Evolutionary conservation across 257 asterid genomes (phyloP).

Genomic region (Primulina huaijiensis): DNA sequence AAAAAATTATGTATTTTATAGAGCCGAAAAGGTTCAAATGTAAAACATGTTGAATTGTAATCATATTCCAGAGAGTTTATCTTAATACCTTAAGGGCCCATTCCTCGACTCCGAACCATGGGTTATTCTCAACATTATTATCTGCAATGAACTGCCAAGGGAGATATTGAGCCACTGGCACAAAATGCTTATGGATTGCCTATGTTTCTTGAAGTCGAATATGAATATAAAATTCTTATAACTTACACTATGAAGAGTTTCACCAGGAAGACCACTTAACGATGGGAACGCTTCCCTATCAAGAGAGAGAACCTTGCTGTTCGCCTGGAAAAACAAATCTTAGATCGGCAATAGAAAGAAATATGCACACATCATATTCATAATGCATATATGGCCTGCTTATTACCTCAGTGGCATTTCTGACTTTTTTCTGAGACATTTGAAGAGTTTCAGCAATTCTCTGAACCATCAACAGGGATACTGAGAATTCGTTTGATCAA

Average conservation of each 20-base stretch:
- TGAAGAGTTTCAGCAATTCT: conserved; percentile 80
- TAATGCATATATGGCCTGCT: not conserved
- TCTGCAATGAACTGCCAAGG: conserved; percentile 78
- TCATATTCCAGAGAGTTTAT: not conserved
- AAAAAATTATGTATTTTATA: too few species aligned
- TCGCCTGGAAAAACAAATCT: conserved; percentile 50
- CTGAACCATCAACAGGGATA: conserved; percentile 43
- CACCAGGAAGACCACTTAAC: conserved; percentile 83
- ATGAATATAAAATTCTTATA: not conserved
- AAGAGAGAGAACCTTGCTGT: conserved; percentile 80
- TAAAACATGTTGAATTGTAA: not conserved
- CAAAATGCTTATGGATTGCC: not conserved
- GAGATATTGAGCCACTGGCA: conserved; percentile 14
- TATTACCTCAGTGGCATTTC: conserved; percentile 94
- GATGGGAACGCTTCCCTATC: conserved; percentile 93
- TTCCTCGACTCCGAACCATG: conserved; percentile 78
- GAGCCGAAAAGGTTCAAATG: not conserved
- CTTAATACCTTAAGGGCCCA: conserved; percentile 83
- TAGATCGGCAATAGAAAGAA: conserved; percentile 3
- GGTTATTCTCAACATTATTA: conserved; percentile 63
- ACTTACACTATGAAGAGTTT: conserved; percentile 81
- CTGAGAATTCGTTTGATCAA: conserved; percentile 1
- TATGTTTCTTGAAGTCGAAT: conserved; percentile 2
- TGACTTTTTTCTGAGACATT: conserved; percentile 85
- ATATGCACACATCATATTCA: not conserved